Conservation (phyloP, 257 asterid genomes). For the Perilla frutescens region DNA sequence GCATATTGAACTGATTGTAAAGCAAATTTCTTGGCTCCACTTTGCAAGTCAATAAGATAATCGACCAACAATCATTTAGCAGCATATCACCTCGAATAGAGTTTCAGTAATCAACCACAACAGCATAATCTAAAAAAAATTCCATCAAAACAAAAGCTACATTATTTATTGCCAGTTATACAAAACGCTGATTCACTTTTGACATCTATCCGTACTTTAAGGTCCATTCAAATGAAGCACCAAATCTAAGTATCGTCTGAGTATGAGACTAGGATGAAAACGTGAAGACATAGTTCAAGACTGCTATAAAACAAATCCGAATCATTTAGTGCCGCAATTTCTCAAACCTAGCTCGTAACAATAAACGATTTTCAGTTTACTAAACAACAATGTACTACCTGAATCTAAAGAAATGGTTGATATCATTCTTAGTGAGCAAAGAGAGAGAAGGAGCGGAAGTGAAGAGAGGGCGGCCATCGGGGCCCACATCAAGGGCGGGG, state of each 20-base stretch:
- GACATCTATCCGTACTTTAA: too few relatives aligned
- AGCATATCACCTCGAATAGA: too few relatives aligned
- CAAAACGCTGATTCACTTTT: too few relatives aligned
- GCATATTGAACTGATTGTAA: background rate
- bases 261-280: background rate
- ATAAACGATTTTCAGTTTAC: background rate
- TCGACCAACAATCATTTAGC: too few relatives aligned
- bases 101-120: too few relatives aligned
- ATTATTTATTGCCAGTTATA: too few relatives aligned
- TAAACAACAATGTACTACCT: slow-evolving; percentile 45
- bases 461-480: slow-evolving; percentile 83
- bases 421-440: slow-evolving; percentile 56
- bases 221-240: slow-evolving; percentile 8
- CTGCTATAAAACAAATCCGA: slow-evolving; percentile 1
- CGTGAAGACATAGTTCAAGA: background rate
- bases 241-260: background rate
- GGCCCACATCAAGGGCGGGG: slow-evolving; percentile 77
- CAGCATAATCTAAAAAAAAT: too few relatives aligned
- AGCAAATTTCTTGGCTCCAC: background rate
- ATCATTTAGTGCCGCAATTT: background rate
- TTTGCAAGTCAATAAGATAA: too few relatives aligned
- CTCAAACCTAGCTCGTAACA: background rate
- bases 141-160: too few relatives aligned
- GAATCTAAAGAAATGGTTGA: slow-evolving; percentile 70
- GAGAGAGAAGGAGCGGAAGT: slow-evolving; percentile 61